A percentile compares a stretch with the other conserved stretches of the same genome.
Evolutionary conservation across 2,329 filamentous ascomycete genomes (phyloP).

Genomic region (Hysterium pulicare): DNA sequence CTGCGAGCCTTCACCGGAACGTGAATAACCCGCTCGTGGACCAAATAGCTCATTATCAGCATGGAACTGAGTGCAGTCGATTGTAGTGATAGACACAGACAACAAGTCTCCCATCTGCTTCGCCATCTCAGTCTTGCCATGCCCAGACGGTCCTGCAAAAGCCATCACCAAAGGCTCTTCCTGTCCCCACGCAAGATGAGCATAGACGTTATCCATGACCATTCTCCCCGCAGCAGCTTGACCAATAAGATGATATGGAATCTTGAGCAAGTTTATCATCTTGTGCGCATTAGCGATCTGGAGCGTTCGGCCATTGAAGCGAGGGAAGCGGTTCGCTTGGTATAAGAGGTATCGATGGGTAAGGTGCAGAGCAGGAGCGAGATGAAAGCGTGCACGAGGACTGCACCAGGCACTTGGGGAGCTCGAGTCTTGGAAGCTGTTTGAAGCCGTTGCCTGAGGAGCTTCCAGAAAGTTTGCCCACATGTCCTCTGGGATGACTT

Average conservation of each 20-base stretch:
- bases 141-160: constrained; percentile 47
- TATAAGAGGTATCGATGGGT: constrained; percentile 3
- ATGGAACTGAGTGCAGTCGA: constrained; percentile 42
- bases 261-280: constrained; percentile 21
- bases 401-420: background rate
- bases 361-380: background rate
- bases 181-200: constrained; percentile 25
- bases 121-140: constrained; percentile 51
- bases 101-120: constrained; percentile 41
- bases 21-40: constrained; percentile 31
- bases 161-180: constrained; percentile 32
- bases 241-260: constrained; percentile 37
- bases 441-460: background rate
- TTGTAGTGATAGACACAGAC: constrained; percentile 33
- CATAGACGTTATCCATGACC: constrained; percentile 24
- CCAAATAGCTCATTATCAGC: constrained; percentile 45
- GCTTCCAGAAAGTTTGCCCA: background rate
- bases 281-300: constrained; percentile 5
- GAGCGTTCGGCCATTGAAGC: background rate
- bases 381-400: background rate
- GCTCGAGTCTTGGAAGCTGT: background rate
- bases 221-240: constrained; percentile 26
- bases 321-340: background rate
- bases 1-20: constrained; percentile 36
- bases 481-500: constrained; percentile 1